phyloP scores from a whole-genome alignment of 2,329 filamentous ascomycete genomes.

The Venturia aucupariae region DNA sequence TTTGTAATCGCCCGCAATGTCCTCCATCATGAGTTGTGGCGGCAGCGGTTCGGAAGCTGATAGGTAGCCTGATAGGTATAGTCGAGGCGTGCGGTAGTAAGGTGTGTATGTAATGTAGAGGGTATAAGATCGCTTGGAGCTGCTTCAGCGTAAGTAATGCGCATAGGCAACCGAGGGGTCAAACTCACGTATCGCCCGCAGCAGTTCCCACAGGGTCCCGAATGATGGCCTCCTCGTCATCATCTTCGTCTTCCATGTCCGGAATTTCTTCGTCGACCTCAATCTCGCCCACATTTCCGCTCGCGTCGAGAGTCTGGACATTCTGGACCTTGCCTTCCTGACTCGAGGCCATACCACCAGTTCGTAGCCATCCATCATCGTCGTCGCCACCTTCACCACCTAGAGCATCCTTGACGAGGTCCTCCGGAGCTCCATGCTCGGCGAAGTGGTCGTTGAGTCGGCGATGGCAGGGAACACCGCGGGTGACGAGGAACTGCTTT shows the following conservation, averaged over 20 bases:
- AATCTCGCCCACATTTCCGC: constrained; percentile 71
- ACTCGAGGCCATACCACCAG: constrained; percentile 66
- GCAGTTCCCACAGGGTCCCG: constrained; percentile 51
- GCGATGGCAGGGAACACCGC: constrained; percentile 87
- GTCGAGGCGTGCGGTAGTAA: constrained; percentile 89
- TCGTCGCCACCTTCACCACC: constrained; percentile 47
- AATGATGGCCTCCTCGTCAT: constrained; percentile 92
- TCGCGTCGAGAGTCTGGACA: constrained; percentile 81
- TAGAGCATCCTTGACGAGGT: constrained; percentile 75
- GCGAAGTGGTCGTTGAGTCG: constrained; percentile 86
- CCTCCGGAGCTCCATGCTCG: constrained; percentile 75
- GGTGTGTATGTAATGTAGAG: constrained; percentile 97
- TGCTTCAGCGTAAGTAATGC: constrained; percentile 30
- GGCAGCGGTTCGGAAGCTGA: constrained; percentile 71
- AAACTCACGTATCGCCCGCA: constrained; percentile 46
- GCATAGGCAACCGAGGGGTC: not conserved
- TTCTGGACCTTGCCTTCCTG: constrained; percentile 70
- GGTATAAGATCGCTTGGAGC: constrained; percentile 83
- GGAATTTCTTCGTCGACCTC: constrained; percentile 77
- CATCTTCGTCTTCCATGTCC: constrained; percentile 95
- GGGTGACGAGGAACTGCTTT: constrained; percentile 93
- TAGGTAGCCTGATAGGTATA: constrained; percentile 88
- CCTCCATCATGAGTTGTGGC: constrained; percentile 86
- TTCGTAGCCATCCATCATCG: constrained; percentile 87
- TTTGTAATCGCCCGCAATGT: constrained; percentile 93